A percentile compares a stretch with the other conserved stretches of the same genome.
phyloP scores from a whole-genome alignment of 805 yeast species.

The Maudiozyma bulderi region DNA sequence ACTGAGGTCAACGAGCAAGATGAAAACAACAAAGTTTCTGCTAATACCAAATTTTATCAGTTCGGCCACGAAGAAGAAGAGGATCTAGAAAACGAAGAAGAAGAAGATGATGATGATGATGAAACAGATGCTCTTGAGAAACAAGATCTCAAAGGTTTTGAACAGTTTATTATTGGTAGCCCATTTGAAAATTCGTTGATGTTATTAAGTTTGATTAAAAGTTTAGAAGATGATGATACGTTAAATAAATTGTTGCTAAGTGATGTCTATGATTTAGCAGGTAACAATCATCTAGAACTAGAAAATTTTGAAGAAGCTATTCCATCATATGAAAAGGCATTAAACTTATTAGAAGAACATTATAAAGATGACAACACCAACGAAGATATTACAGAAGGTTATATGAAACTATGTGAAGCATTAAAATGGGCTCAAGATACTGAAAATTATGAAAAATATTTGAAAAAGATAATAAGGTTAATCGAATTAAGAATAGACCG shows the following conservation, averaged over 20 bases:
- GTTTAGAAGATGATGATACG: background rate
- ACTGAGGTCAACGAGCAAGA: background rate
- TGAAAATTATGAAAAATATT: constrained; percentile 1
- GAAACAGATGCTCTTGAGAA: constrained; percentile 2
- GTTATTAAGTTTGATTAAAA: constrained; percentile 51
- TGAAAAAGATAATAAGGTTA: constrained; percentile 39
- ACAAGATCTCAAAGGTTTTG: constrained; percentile 2
- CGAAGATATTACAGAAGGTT: constrained; percentile 7
- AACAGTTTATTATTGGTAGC: constrained; percentile 11
- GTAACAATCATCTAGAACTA: constrained; percentile 83
- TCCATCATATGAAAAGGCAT: constrained; percentile 51
- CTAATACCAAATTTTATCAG: constrained; percentile 13
- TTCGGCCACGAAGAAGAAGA: constrained; percentile 23
- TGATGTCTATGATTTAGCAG: constrained; percentile 68
- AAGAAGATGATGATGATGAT: constrained; percentile 7
- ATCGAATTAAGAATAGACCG: constrained; percentile 34
- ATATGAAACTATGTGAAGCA: constrained; percentile 15
- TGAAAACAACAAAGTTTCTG: constrained; percentile 5
- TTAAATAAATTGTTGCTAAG: constrained; percentile 39
- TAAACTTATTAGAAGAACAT: constrained; percentile 15
- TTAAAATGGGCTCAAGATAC: constrained; percentile 14
- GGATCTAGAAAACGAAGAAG: constrained; percentile 1
- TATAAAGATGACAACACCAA: constrained; percentile 21
- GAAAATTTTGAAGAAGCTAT: constrained; percentile 79
- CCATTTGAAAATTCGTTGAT: constrained; percentile 56